Base-by-base conservation (phyloP, 257 asterid species). In the Parsonsia alboflavescens region DNA sequence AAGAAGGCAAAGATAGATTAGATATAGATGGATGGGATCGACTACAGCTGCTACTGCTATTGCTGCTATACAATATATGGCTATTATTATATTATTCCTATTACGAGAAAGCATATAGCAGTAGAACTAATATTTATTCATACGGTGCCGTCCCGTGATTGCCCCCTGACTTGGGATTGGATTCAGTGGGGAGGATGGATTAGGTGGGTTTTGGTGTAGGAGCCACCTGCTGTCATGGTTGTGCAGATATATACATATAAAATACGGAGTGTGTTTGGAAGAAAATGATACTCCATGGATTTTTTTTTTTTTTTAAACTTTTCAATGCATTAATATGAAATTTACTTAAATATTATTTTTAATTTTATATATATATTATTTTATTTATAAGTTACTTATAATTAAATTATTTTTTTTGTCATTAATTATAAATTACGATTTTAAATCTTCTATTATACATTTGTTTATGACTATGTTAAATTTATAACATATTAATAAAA, bases 61-160 rank as follows among this genome's bases (percentile, higher is more conserved):
- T n/a, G n/a, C 26, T 64, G n/a, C 17, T 1, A 12, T 16, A 50
- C 3, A 49, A 12, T 49, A 46, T 46, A n/a, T n/a, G n/a, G 15
- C 15, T 49, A 49, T 49, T 49, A 1, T 10, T 15, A 50, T 53
- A 53, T 19, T 54, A 65, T 8, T 19, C 8, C 19, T 36, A 8
- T 39, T 65, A 39, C 12, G 0, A 12, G 17, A 28, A 63, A 22
- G 58, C 21, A 26, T 75, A 26, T 59, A 33, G 42, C 39, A 33
- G 39, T 3, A 33, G 39, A n/a, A n/a, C n/a, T n/a, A n/a, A n/a
- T 33, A 33, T 33, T 33, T 73, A 73, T 73, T 66, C 16, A 76
- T 78, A 71, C 75, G 88, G 72, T 85, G 91, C 85, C 90, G 86
- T 86, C 97, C 80, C 95, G 95, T 90, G 97, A 88, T 52, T 82